Evolutionary conservation across 2,329 filamentous ascomycete species (phyloP), one percentile per base, ranked within the genome.

Genomic region (Aureobasidium sp.): DNA sequence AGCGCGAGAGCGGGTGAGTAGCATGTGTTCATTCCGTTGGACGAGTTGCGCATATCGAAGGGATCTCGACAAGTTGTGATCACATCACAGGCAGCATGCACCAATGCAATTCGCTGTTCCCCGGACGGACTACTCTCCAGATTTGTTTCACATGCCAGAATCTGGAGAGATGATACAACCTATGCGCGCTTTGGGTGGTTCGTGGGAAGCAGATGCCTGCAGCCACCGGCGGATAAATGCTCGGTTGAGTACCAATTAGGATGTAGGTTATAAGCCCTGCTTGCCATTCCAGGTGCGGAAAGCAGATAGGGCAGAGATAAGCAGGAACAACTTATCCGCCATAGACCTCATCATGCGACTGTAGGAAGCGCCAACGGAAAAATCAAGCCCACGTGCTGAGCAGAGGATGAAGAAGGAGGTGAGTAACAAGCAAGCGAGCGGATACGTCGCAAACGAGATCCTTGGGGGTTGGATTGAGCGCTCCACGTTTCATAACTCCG

Each of bases 171-270:
- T 50, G 27, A 59, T 21, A 55, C 37, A 27, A 54, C 16, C 39
- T 57, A 45, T 32, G 39, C 53, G 25, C 37, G 25, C 30, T 44
- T 57, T 30, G 21, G 21, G 53, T 25, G 25, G 21, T 21, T 32
- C 45, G 29, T 50, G 2, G 11, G 21, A 36, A 39, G 30, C 32
- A 48, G 42, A 25, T 48, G 15, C 15, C 25, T 50, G 36, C 57
- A 50, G 45, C 34, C 55, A 48, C 21, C 6, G 13, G 27, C 37
- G 57, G 57, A 47, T 59, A 59, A 59, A 58, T 48, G 54, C n/a
- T 59, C 57, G 57, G 57, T 34, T 59, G 39, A 50, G 25, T 27
- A 42, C 57, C 57, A 59, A 59, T 59, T 30, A 29, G 45, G 45
- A 41, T 37, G 44, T 41, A 42, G 57, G 53, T 34, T 44, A n/a